A percentile compares a stretch with the other conserved stretches of the same genome.
Conservation (phyloP, 495 filamentous ascomycete species). For the Neurospora sp. region DNA sequence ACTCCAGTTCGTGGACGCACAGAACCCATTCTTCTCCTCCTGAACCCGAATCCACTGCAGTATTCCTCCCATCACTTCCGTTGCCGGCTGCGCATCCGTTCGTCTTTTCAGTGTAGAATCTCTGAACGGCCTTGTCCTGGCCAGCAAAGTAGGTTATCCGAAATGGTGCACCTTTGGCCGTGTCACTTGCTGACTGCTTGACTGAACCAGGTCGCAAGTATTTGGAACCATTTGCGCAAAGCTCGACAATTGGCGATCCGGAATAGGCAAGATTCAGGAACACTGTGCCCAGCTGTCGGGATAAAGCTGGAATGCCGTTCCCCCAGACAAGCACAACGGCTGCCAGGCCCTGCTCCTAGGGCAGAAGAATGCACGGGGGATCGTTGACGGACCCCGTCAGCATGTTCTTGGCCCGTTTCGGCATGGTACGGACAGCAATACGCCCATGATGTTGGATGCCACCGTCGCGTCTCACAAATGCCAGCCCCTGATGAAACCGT, state of each 20-base stretch:
- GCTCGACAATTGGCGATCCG: background rate
- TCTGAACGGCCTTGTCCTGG: background rate
- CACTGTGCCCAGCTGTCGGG: background rate
- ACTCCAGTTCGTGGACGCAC: background rate
- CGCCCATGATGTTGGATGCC: constrained; percentile 4
- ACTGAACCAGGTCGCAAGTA: background rate
- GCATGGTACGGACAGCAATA: constrained; percentile 8
- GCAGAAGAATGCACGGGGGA: background rate
- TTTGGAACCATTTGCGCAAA: background rate
- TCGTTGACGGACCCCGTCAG: background rate
- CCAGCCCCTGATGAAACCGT: constrained; percentile 20
- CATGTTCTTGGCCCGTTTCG: constrained; percentile 6
- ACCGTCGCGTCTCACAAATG: constrained; percentile 10
- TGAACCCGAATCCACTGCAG: background rate
- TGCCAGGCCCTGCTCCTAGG: background rate
- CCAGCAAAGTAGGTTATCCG: background rate
- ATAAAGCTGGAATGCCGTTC: background rate
- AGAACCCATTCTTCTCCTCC: background rate
- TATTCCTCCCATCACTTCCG: background rate
- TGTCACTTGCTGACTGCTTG: background rate
- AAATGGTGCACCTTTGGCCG: background rate
- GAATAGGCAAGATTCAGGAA: background rate
- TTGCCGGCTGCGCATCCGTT: background rate
- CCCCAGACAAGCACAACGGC: background rate
- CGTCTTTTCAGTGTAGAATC: background rate